These are phyloP conservation scores for Triticum timopheevii DNA, from an alignment of 176 grass and related monocot species.

Conservation along the genomic window DNA sequence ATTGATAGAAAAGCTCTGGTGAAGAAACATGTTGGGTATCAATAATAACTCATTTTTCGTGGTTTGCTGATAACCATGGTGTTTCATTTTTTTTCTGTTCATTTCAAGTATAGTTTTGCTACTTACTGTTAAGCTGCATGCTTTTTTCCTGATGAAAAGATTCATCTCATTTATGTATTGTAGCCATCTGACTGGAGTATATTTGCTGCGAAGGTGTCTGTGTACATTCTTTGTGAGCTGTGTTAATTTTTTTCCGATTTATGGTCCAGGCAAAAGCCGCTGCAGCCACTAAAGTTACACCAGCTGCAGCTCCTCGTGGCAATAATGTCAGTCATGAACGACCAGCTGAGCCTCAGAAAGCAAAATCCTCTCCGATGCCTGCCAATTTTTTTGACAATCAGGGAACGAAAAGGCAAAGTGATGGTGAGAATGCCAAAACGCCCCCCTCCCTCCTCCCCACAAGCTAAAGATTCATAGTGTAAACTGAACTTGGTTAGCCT, in stretches of 20 bases:
- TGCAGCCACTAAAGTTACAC: constrained; percentile 44
- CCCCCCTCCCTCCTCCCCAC: background rate
- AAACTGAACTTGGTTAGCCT: background rate
- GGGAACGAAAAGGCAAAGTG: constrained; percentile 56
- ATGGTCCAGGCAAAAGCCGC: constrained; percentile 65
- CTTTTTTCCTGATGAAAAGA: background rate
- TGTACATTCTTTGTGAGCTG: background rate
- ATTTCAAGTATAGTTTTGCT: background rate
- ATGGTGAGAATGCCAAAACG: constrained; percentile 41
- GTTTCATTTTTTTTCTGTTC: background rate
- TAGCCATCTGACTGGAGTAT: background rate
- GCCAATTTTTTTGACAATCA: constrained; percentile 84
- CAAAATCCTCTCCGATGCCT: constrained; percentile 69
- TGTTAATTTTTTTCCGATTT: constrained; percentile 26
- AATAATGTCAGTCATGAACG: constrained; percentile 51
- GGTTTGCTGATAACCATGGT: background rate
- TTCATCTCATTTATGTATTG: constrained; percentile 8
- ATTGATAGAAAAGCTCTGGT: background rate
- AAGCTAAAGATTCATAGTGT: background rate
- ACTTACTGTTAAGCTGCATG: background rate
- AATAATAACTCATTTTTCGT: background rate
- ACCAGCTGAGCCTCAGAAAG: constrained; percentile 50
- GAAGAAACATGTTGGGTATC: background rate
- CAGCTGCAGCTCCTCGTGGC: constrained; percentile 40
- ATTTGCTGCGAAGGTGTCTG: background rate